A percentile compares a stretch with the other conserved stretches of the same genome.
Conservation (phyloP, 2,329 filamentous ascomycete genomes). For the Fusarium luffae region DNA sequence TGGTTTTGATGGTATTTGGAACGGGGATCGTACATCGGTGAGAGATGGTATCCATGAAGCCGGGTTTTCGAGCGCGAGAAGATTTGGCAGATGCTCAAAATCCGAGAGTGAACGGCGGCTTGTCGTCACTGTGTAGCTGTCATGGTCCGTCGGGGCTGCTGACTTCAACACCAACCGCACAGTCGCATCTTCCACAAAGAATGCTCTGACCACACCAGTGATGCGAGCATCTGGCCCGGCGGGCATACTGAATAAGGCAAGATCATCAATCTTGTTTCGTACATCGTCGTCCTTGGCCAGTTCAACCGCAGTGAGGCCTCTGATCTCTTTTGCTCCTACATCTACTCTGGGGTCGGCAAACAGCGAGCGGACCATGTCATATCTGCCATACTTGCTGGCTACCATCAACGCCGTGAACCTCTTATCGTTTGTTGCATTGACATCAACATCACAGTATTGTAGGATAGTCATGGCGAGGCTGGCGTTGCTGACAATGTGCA, state of each 20-base stretch:
- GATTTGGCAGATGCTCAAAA: slow-evolving; percentile 88
- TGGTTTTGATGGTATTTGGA: slow-evolving; percentile 92
- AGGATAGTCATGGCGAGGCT: slow-evolving; percentile 80
- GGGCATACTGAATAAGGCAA: slow-evolving; percentile 82
- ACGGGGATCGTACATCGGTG: slow-evolving; percentile 82
- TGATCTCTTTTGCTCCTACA: slow-evolving; percentile 81
- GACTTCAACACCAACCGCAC: slow-evolving; percentile 95
- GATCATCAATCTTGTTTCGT: slow-evolving; percentile 93
- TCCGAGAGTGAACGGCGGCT: slow-evolving; percentile 88
- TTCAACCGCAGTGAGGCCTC: slow-evolving; percentile 93
- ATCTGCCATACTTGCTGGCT: slow-evolving; percentile 95
- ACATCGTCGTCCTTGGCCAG: slow-evolving; percentile 98
- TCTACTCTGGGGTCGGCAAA: slow-evolving; percentile 92
- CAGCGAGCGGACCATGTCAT: slow-evolving; percentile 89
- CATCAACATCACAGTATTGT: slow-evolving; percentile 89
- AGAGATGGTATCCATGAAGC: slow-evolving; percentile 93
- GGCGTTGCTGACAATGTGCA: slow-evolving; percentile 95
- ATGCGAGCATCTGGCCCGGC: slow-evolving; percentile 81
- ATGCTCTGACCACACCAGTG: slow-evolving; percentile 92
- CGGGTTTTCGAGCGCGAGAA: slow-evolving; percentile 88
- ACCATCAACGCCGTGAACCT: slow-evolving; percentile 97
- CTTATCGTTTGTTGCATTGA: slow-evolving; percentile 95
- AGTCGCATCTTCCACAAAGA: slow-evolving; percentile 96
- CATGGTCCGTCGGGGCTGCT: slow-evolving; percentile 82
- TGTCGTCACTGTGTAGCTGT: slow-evolving; percentile 93